Conservation (phyloP, 108 stramenopile species). For the Nitzschia sp. region DNA sequence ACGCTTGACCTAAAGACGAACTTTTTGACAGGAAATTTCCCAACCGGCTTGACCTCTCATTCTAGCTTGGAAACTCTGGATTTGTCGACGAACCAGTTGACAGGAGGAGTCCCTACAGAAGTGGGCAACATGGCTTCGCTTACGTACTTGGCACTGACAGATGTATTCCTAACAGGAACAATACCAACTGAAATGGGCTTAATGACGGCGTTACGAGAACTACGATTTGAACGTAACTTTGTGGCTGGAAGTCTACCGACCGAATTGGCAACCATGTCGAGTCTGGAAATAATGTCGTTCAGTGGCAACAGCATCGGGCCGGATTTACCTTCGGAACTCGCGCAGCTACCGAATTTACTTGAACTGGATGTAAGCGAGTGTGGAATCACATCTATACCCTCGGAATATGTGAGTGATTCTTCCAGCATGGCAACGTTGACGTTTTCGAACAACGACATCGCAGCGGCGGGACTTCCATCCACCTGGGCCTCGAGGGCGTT, state of each 20-base stretch:
- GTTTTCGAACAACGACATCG: slow-evolving; percentile 17
- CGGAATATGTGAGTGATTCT: slow-evolving; percentile 10
- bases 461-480: slow-evolving; percentile 5
- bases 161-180: slow-evolving; percentile 44
- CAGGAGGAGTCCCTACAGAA: slow-evolving; percentile 42
- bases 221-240: slow-evolving; percentile 22
- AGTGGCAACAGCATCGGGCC: slow-evolving; percentile 27
- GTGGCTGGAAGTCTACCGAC: slow-evolving; percentile 32
- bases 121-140: slow-evolving; percentile 26
- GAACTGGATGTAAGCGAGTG: slow-evolving; percentile 22
- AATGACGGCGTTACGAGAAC: slow-evolving; percentile 21
- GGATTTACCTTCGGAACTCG: slow-evolving; percentile 22
- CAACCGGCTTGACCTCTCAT: slow-evolving; percentile 17
- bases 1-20: slow-evolving; percentile 47
- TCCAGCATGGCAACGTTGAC: slow-evolving; percentile 10
- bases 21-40: slow-evolving; percentile 47
- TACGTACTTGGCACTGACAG: slow-evolving; percentile 37
- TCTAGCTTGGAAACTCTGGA: slow-evolving; percentile 1
- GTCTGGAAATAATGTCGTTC: slow-evolving; percentile 26
- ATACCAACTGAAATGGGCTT: slow-evolving; percentile 54
- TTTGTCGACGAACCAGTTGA: slow-evolving; percentile 34
- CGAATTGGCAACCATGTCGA: slow-evolving; percentile 5
- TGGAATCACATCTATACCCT: slow-evolving; percentile 5
- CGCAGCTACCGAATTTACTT: slow-evolving; percentile 17
- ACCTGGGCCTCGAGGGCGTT: slow-evolving; percentile 11